phyloP scores from a whole-genome alignment of 1,284 basidiomycete species.

The Sanghuangporus sanghuang region DNA sequence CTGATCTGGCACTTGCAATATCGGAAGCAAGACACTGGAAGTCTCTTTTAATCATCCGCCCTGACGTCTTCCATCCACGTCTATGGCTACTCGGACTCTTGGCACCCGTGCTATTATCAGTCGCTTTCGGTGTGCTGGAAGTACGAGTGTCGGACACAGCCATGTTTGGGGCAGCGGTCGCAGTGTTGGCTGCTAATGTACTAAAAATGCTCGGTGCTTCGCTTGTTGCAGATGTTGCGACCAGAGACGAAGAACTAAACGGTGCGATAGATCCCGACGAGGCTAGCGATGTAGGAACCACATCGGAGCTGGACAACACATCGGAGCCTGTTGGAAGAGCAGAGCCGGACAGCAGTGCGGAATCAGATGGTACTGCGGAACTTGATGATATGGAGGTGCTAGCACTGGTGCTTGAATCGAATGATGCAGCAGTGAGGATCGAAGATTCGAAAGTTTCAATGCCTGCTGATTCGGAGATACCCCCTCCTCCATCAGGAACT shows the following conservation, averaged over 20 bases:
- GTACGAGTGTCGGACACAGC: not conserved
- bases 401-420: no score
- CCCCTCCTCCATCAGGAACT: not conserved
- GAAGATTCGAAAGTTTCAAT: not conserved
- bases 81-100: not conserved
- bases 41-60: not conserved
- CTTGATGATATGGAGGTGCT: not conserved
- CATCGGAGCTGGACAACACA: not conserved
- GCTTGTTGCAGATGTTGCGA: not conserved
- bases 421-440: no score
- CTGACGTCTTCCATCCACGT: not conserved
- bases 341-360: not conserved
- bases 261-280: no score
- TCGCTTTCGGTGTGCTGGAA: not conserved
- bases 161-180: not conserved
- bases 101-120: not conserved
- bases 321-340: no score
- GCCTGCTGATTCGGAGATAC: not conserved
- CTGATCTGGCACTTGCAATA: not conserved
- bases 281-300: not conserved
- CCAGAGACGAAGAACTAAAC: not conserved
- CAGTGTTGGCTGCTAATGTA: not conserved
- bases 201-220: not conserved
- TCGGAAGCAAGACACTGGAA: slow-evolving; percentile 3
- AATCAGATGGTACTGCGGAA: not conserved